phyloP scores from a whole-genome alignment of 768 basidiomycete genomes.

The Tephrocybe sp. region DNA sequence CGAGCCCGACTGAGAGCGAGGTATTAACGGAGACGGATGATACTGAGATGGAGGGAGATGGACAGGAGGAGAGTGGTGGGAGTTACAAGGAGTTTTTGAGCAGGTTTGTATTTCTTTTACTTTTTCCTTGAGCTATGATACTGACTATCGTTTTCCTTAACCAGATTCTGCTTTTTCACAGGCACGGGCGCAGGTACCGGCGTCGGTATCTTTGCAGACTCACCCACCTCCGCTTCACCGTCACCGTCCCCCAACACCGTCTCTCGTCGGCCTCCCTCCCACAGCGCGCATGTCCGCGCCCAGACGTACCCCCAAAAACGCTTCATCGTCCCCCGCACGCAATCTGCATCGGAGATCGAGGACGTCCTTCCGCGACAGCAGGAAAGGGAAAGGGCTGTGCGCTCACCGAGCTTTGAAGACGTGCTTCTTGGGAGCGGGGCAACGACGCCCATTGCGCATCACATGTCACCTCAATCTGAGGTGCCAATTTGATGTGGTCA shows the following conservation, averaged over 20 bases:
- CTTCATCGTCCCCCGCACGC: conserved; percentile 31
- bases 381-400: conserved; percentile 1
- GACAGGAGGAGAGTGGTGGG: conserved; percentile 25
- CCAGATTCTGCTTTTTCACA: conserved; percentile 82
- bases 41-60: conserved; percentile 19
- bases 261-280: background rate
- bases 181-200: conserved; percentile 40
- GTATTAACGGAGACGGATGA: conserved; percentile 32
- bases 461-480: conserved; percentile 13
- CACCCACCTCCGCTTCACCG: background rate
- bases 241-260: background rate
- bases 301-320: conserved; percentile 9
- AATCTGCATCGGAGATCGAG: conserved; percentile 57
- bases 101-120: conserved; percentile 42
- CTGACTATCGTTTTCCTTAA: conserved; percentile 11
- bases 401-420: conserved; percentile 25
- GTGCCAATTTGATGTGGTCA: too few relatives aligned
- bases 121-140: background rate
- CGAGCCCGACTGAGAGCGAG: conserved; percentile 9
- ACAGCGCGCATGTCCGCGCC: conserved; percentile 3
- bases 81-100: conserved; percentile 63
- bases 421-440: conserved; percentile 7
- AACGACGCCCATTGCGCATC: background rate
- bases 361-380: conserved; percentile 32
- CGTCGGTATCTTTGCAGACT: conserved; percentile 1